Conservation (phyloP, 495 filamentous ascomycete species). For the Antarctomyces pellizariae region DNA sequence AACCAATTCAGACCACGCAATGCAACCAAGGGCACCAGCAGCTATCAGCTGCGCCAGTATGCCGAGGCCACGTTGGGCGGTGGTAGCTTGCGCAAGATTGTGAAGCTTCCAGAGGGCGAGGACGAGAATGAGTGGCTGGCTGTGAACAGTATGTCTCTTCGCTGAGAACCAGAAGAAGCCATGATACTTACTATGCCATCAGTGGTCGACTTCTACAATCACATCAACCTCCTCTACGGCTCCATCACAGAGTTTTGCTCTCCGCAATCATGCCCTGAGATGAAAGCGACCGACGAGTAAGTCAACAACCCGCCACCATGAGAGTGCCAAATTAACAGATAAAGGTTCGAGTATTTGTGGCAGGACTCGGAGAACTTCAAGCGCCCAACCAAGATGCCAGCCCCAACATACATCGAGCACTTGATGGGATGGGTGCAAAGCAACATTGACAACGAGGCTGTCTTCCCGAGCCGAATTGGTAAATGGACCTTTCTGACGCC, state of each 20-base stretch:
- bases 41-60: constrained; percentile 92
- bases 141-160: constrained; percentile 54
- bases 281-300: constrained; percentile 98
- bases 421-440: constrained; percentile 90
- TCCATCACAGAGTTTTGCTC: constrained; percentile 99
- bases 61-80: constrained; percentile 91
- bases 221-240: constrained; percentile 95
- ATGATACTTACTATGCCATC: constrained; percentile 2
- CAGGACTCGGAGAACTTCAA: constrained; percentile 86
- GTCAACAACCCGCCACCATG: constrained; percentile 8
- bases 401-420: constrained; percentile 91
- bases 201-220: constrained; percentile 99
- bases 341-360: constrained; percentile 94
- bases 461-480: constrained; percentile 87
- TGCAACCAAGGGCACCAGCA: constrained; percentile 68
- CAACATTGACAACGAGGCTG: constrained; percentile 85
- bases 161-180: not conserved
- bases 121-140: constrained; percentile 95
- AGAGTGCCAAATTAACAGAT: constrained; percentile 3
- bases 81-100: constrained; percentile 84
- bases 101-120: constrained; percentile 90
- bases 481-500: constrained; percentile 7
- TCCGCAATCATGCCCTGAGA: constrained; percentile 86
- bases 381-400: constrained; percentile 91
- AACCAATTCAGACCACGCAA: constrained; percentile 82